Evolutionary conservation across 345 rosid species (phyloP).

Genomic region (Cardamine occulta): DNA sequence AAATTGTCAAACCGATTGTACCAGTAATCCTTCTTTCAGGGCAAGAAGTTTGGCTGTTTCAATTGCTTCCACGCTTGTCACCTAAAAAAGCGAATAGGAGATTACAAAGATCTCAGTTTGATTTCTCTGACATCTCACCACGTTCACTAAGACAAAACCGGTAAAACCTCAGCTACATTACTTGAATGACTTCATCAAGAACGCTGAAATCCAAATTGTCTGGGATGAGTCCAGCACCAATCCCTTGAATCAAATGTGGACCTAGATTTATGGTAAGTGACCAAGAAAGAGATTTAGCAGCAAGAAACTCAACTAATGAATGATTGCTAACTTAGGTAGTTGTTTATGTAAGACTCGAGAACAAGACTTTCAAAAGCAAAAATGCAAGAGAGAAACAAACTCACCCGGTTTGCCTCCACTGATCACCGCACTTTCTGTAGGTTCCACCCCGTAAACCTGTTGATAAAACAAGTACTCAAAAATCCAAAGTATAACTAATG

Average conservation of each 20-base stretch:
- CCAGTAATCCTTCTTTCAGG: slow-evolving; percentile 66
- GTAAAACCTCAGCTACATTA: slow-evolving; percentile 32
- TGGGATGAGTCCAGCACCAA: slow-evolving; percentile 52
- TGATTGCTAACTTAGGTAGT: neutral
- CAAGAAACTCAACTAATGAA: slow-evolving; percentile 11
- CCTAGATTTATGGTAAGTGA: slow-evolving; percentile 37
- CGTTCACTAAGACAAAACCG: neutral
- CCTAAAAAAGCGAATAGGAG: slow-evolving; percentile 28
- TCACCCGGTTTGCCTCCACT: slow-evolving; percentile 46
- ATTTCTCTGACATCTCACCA: slow-evolving; percentile 10
- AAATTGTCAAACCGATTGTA: slow-evolving; percentile 30
- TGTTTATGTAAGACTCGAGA: neutral
- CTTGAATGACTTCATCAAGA: slow-evolving; percentile 52
- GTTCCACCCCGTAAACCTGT: slow-evolving; percentile 43
- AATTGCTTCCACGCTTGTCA: slow-evolving; percentile 55
- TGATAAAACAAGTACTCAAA: slow-evolving; percentile 5
- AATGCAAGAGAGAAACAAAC: slow-evolving; percentile 11
- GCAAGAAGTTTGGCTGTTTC: slow-evolving; percentile 62
- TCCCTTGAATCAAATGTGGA: slow-evolving; percentile 54
- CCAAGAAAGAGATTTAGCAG: slow-evolving; percentile 2
- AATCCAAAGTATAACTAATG: neutral
- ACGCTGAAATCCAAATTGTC: slow-evolving; percentile 45
- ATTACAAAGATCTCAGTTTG: slow-evolving; percentile 9
- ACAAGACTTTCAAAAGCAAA: neutral
- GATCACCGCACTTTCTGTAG: slow-evolving; percentile 42